Percentiles rank a stretch among this genome's conserved stretches.
phyloP scores from a whole-genome alignment of 192 early-diverging fungal genomes.

The Coemansia sp. region DNA sequence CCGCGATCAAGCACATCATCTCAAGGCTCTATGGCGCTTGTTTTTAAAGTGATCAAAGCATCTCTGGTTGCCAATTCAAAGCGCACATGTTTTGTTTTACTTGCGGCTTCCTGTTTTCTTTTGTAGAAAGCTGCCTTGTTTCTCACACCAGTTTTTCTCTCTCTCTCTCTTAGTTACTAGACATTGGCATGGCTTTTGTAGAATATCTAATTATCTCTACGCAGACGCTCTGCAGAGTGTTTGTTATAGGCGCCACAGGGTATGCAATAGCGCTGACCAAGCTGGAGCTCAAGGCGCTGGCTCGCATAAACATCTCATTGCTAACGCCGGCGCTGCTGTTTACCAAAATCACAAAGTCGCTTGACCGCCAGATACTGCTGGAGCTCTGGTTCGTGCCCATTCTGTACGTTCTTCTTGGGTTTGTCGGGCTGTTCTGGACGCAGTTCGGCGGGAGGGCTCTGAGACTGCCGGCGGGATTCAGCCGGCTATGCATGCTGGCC shows the following conservation, averaged over 20 bases:
- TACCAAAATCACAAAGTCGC: slow-evolving; percentile 63
- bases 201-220: slow-evolving; percentile 27
- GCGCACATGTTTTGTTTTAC: too few species aligned
- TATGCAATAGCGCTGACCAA: slow-evolving; percentile 19
- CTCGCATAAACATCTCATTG: slow-evolving; percentile 58
- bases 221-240: slow-evolving; percentile 24
- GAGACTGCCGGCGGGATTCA: slow-evolving; percentile 53
- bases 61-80: too few species aligned
- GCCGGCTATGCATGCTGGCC: slow-evolving; percentile 59
- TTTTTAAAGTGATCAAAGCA: too few species aligned
- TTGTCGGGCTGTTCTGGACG: slow-evolving; percentile 27
- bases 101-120: too few species aligned
- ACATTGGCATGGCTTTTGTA: slow-evolving; percentile 17
- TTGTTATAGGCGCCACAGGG: slow-evolving; percentile 20
- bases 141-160: too few species aligned
- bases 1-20: not conserved
- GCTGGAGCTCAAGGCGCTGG: slow-evolving; percentile 31
- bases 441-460: slow-evolving; percentile 17
- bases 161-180: not conserved
- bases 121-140: too few species aligned
- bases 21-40: too few species aligned
- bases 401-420: slow-evolving; percentile 31
- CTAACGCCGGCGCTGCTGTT: slow-evolving; percentile 73
- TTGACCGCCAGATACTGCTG: slow-evolving; percentile 57
- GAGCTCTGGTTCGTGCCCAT: slow-evolving; percentile 67